Conservation (phyloP, 495 filamentous ascomycete genomes). For the Wilcoxina mikolae region DNA sequence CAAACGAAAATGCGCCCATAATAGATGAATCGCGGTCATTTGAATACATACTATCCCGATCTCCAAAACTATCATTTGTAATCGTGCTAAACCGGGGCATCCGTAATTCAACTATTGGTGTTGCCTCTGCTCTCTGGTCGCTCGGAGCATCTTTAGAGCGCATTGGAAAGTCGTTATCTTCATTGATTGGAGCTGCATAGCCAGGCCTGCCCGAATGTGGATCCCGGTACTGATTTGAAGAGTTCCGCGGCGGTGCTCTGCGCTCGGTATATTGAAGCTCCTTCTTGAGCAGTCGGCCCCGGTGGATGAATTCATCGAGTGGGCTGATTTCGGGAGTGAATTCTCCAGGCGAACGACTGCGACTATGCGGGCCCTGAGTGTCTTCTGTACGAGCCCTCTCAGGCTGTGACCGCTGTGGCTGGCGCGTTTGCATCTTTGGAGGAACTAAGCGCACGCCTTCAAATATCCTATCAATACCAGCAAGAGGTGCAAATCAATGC, state of each 20-base stretch:
- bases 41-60: conserved; percentile 13
- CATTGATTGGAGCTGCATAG: neutral
- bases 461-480: too few species aligned
- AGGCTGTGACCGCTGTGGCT: neutral
- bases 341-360: conserved; percentile 59
- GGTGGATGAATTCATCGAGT: conserved; percentile 81
- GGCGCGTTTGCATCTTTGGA: conserved; percentile 3
- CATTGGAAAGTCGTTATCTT: neutral
- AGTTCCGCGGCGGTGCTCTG: neutral
- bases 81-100: conserved; percentile 11
- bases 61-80: conserved; percentile 15
- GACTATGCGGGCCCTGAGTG: neutral
- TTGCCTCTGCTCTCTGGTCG: neutral
- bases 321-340: conserved; percentile 84
- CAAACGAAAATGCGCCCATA: conserved; percentile 8
- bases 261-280: conserved; percentile 40
- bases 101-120: neutral
- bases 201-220: neutral
- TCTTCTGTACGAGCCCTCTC: neutral
- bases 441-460: too few species aligned
- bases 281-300: conserved; percentile 72
- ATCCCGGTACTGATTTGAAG: neutral
- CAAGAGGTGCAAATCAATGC: too few species aligned
- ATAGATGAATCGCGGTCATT: conserved; percentile 6
- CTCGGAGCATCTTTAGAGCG: neutral